These are phyloP conservation scores for Naumovozyma castellii DNA, from an alignment of 805 yeast species.

Conservation along the genomic window DNA sequence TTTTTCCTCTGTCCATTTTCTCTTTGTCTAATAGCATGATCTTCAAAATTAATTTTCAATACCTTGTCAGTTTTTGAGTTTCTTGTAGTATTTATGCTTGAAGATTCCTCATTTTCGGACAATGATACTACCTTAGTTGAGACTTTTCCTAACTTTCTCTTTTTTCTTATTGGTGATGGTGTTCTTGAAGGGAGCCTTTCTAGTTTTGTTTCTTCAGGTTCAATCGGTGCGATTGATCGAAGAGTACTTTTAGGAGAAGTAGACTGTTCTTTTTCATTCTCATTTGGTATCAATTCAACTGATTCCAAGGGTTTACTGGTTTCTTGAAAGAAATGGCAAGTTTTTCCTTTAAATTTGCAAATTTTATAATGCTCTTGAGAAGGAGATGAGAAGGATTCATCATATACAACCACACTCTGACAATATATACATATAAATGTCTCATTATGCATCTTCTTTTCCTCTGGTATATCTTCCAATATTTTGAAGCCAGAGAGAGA, in stretches of 20 bases:
- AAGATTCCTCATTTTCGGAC: slow-evolving; percentile 1
- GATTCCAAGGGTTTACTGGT: not conserved
- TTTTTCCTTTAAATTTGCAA: slow-evolving; percentile 11
- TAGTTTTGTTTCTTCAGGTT: not conserved
- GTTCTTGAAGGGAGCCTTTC: not conserved
- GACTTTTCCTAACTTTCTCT: slow-evolving; percentile 7
- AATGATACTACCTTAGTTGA: slow-evolving; percentile 5
- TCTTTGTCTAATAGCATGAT: slow-evolving; percentile 16
- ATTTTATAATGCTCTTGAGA: slow-evolving; percentile 35
- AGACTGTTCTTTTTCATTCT: too few relatives aligned
- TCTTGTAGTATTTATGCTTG: not conserved
- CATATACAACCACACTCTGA: slow-evolving; percentile 32
- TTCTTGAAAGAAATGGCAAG: slow-evolving; percentile 16
- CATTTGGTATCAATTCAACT: not conserved
- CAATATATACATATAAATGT: slow-evolving; percentile 54
- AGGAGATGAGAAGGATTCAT: slow-evolving; percentile 36
- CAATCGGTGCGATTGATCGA: too few relatives aligned
- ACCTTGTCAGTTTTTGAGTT: slow-evolving; percentile 5
- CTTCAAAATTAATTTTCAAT: slow-evolving; percentile 16
- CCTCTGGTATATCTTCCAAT: not conserved
- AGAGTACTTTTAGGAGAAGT: too few relatives aligned
- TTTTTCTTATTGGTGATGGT: slow-evolving; percentile 8
- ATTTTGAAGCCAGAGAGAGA: slow-evolving; percentile 32
- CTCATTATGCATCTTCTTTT: slow-evolving; percentile 27
- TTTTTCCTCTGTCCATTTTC: slow-evolving; percentile 16